Evolutionary conservation across 768 basidiomycete species (phyloP), one percentile per base, ranked within the genome.

Genomic region (Polyporus arcularius): DNA sequence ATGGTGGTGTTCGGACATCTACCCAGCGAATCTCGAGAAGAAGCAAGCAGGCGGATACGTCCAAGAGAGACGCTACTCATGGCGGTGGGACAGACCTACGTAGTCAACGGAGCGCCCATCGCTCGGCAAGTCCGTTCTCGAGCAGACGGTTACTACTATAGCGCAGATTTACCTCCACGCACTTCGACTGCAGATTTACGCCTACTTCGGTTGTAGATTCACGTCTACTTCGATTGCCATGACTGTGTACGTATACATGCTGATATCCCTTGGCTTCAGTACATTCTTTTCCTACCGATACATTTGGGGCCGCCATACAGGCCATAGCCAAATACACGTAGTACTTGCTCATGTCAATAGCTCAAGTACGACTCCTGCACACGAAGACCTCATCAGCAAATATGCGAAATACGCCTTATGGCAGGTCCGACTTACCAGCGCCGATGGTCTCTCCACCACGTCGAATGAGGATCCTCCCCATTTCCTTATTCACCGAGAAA

Each of bases 391-490:
- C 38, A 38, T 21, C 21, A 28, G 12, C 0, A 5, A 3, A 14
- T 52, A n/a, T 14, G 3, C n/a, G 16, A 14, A 39, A 1, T 30
- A 12, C 10, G 6, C 1, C 9, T 53, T 4, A n/a, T 16, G n/a
- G 18, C 21, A 21, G 11, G 8, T 2, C 2, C 15, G 5, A 53
- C 68, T 50, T 57, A 73, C 95, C 96, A 47, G 96, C 96, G 41
- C 88, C 94, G 61, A 99, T 90, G 0, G 97, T 98, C 76, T 98
- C 96, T 0, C 97, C 97, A 32, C 86, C 87, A 55, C 96, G 78
- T 46, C 97, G 79, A 59, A 99, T 79, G 63, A 99, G 71, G 53
- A 99, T 83, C 49, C 97, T 78, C 0, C 97, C 97, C 97, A 98
- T 97, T 57, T 96, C 92, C 74, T 98, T 99, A 76, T 96, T 98